Evolutionary conservation across 352 stramenopile species (phyloP), one percentile per base, ranked within the genome.

Genomic region (Pythium rhizo-oryzae): DNA sequence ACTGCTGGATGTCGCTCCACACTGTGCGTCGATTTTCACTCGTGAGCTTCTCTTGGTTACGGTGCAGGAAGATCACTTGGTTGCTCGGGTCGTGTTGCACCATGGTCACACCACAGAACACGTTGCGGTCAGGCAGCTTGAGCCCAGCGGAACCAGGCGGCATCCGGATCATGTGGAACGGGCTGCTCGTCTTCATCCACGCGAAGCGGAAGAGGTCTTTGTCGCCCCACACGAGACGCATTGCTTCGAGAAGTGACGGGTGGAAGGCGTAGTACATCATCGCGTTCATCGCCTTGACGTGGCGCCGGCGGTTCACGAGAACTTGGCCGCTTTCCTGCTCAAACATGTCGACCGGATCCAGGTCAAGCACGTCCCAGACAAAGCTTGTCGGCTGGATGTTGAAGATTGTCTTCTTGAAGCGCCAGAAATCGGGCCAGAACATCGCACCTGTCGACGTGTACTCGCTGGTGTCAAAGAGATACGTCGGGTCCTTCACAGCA

Each of bases 371-470:
- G 25, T 90, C 72, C 87, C 87, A 94, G 1, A 94, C 79, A 37
- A 94, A 79, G 39, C 81, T 91, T 1, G 72, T 76, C 19, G 60
- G 67, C 41, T 93, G 82, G 52, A 94, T 84, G 68, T 92, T 92
- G 67, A 93, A 94, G 23, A 94, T 87, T 24, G 85, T 92, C 37
- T 90, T 89, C 44, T 79, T 75, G 8, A 76, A 59, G 8, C 72
- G 73, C 86, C 86, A 94, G 67, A 90, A 94, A 46, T 94, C 86
- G 12, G 86, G 86, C 86, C 86, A 94, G 69, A 94, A 94, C 15
- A 94, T 76, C 11, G 86, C 84, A 0, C 86, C 86, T 0, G 62
- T 78, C 19, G 49, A 49, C 19, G 54, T 43, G 59, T 90, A 94
- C 63, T 86, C 69, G 12, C 47, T 25, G 8, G 74, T 77, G 3